These are phyloP conservation scores for Vitis cinerea DNA, from an alignment of 164 flowering plant species.

Conservation along the genomic window DNA sequence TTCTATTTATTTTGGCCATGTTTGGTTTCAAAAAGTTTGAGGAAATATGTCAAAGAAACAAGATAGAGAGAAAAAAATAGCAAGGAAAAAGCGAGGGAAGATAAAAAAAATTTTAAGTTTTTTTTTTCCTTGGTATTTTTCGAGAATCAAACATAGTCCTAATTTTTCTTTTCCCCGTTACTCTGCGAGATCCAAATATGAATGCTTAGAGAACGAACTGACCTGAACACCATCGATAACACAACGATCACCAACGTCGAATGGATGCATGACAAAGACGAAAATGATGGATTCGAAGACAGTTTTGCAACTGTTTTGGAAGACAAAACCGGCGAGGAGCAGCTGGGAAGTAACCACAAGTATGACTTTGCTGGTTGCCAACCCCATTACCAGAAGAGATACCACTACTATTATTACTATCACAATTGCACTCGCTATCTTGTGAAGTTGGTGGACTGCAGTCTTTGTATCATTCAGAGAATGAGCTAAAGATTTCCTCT, in stretches of 20 bases:
- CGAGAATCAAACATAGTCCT: no score
- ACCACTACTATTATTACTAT: conserved; percentile 33
- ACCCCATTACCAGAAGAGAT: conserved; percentile 41
- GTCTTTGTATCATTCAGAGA: conserved; percentile 65
- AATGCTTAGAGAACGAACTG: not conserved
- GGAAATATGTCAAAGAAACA: no score
- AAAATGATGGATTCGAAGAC: conserved; percentile 58
- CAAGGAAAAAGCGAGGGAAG: no score
- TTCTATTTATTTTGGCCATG: no score
- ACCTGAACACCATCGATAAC: conserved; percentile 60
- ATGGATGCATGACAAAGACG: conserved; percentile 65
- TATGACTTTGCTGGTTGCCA: conserved; percentile 46
- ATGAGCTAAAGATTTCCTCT: conserved; percentile 47
- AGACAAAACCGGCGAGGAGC: conserved; percentile 41
- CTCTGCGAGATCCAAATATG: no score
- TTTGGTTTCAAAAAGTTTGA: no score
- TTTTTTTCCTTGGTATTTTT: no score
- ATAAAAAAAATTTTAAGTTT: no score
- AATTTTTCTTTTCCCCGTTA: no score
- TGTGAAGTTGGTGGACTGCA: conserved; percentile 56
- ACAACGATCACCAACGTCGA: conserved; percentile 66
- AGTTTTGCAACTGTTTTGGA: conserved; percentile 50
- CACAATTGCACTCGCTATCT: conserved; percentile 39
- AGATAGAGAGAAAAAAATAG: no score
- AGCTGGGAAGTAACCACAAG: conserved; percentile 45